phyloP scores from a whole-genome alignment of 2,329 filamentous ascomycete species.

The Domatiomyces catenatus region DNA sequence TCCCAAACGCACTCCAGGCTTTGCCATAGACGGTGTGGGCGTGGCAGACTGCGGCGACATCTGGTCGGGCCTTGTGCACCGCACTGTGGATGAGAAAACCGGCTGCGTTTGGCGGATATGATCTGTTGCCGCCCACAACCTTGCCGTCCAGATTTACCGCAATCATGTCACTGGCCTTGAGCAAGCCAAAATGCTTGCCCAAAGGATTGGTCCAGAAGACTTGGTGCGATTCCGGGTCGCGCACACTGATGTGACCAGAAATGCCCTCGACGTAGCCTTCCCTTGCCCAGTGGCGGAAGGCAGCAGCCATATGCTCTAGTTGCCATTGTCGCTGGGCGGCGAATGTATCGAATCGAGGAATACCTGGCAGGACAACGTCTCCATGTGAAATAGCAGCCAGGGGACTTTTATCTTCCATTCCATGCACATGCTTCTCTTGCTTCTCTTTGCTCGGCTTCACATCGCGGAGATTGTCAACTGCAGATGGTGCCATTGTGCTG shows the following conservation, averaged over 20 bases:
- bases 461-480: slow-evolving; percentile 9
- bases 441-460: slow-evolving; percentile 4
- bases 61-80: slow-evolving; percentile 49
- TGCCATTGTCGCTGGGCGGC: slow-evolving; percentile 48
- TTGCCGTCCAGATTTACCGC: slow-evolving; percentile 49
- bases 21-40: slow-evolving; percentile 51
- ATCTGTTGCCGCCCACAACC: slow-evolving; percentile 48
- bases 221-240: slow-evolving; percentile 47
- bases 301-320: slow-evolving; percentile 50
- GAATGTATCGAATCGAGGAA: slow-evolving; percentile 40
- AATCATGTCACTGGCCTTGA: slow-evolving; percentile 53
- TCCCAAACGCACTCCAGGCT: slow-evolving; percentile 52
- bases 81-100: slow-evolving; percentile 57
- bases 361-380: slow-evolving; percentile 19
- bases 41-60: slow-evolving; percentile 54
- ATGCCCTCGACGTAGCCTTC: slow-evolving; percentile 55
- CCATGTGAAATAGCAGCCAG: slow-evolving; percentile 18
- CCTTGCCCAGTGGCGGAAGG: slow-evolving; percentile 53
- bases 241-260: slow-evolving; percentile 51
- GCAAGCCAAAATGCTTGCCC: slow-evolving; percentile 48
- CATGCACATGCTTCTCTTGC: slow-evolving; percentile 14
- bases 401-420: slow-evolving; percentile 16
- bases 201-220: slow-evolving; percentile 57
- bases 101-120: slow-evolving; percentile 47
- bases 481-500: slow-evolving; percentile 12